Percentiles rank a stretch among this genome's conserved stretches.
Evolutionary conservation across 345 rosid genomes (phyloP).

Genomic region (Physaria fendleri): DNA sequence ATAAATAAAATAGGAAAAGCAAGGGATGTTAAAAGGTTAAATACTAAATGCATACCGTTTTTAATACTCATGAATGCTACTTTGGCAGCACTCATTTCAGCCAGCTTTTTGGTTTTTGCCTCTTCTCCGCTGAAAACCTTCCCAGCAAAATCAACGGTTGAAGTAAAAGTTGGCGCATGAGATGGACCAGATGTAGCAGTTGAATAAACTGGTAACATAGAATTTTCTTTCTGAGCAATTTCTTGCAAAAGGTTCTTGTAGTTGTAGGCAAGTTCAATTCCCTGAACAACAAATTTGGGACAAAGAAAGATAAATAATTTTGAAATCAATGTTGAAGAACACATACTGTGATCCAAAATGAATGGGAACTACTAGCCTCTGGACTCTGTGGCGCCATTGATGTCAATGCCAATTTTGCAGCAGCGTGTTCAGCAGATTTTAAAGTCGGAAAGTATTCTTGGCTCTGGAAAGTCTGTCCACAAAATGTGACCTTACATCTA

Average conservation of each 20-base stretch:
- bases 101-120: conserved; percentile 50
- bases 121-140: conserved; percentile 37
- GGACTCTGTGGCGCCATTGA: conserved; percentile 32
- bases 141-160: conserved; percentile 45
- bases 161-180: conserved; percentile 40
- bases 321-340: not conserved
- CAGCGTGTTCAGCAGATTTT: conserved; percentile 58
- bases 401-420: conserved; percentile 54
- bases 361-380: conserved; percentile 28
- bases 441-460: conserved; percentile 37
- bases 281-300: conserved; percentile 28
- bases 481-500: conserved; percentile 40
- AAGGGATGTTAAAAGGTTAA: not conserved
- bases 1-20: not conserved
- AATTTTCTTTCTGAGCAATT: conserved; percentile 39
- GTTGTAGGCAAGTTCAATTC: conserved; percentile 39
- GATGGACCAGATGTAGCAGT: conserved; percentile 41
- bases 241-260: conserved; percentile 66
- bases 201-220: conserved; percentile 40
- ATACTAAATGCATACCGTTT: conserved; percentile 10
- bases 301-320: not conserved
- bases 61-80: conserved; percentile 43
- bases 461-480: conserved; percentile 39
- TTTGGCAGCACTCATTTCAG: conserved; percentile 70
- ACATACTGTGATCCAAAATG: not conserved